Evolutionary conservation across 1,139 yeast species (phyloP).

Genomic region (Magnusiomyces ingens): DNA sequence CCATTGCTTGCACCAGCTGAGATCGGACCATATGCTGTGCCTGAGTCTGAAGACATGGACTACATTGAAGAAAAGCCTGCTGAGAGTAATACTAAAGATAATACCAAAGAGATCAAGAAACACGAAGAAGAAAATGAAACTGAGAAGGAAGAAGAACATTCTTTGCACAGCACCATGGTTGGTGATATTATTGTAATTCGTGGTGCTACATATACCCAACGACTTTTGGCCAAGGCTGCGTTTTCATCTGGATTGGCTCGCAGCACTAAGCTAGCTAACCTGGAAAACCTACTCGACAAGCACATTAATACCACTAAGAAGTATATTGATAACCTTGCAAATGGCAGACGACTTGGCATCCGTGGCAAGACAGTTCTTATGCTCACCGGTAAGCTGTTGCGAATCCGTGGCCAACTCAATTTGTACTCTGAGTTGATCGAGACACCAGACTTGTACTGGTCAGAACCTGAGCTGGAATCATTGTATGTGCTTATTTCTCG

Average conservation of each 20-base stretch:
- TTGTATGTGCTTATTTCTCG: constrained; percentile 66
- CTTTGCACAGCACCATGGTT: constrained; percentile 37
- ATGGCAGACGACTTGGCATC: constrained; percentile 48
- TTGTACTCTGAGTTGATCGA: constrained; percentile 85
- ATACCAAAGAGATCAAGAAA: constrained; percentile 6
- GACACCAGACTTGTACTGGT: constrained; percentile 90
- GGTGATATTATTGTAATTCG: constrained; percentile 66
- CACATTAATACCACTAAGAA: constrained; percentile 56
- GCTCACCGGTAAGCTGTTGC: constrained; percentile 66
- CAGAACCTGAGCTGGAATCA: constrained; percentile 75
- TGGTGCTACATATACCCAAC: constrained; percentile 42
- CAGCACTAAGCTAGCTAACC: constrained; percentile 73
- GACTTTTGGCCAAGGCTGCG: constrained; percentile 73
- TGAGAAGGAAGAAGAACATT: neutral
- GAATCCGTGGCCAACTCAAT: constrained; percentile 74
- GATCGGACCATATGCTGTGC: constrained; percentile 41
- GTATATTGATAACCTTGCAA: constrained; percentile 59
- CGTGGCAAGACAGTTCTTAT: constrained; percentile 58
- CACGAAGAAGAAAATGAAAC: constrained; percentile 32
- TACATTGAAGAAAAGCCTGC: constrained; percentile 48
- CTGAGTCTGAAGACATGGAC: constrained; percentile 85
- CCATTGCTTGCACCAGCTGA: constrained; percentile 46
- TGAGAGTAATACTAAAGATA: constrained; percentile 6
- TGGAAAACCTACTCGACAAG: constrained; percentile 65
- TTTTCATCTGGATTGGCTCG: constrained; percentile 83